phyloP scores from a whole-genome alignment of 345 rosid species.

The Euphorbia lathyris region DNA sequence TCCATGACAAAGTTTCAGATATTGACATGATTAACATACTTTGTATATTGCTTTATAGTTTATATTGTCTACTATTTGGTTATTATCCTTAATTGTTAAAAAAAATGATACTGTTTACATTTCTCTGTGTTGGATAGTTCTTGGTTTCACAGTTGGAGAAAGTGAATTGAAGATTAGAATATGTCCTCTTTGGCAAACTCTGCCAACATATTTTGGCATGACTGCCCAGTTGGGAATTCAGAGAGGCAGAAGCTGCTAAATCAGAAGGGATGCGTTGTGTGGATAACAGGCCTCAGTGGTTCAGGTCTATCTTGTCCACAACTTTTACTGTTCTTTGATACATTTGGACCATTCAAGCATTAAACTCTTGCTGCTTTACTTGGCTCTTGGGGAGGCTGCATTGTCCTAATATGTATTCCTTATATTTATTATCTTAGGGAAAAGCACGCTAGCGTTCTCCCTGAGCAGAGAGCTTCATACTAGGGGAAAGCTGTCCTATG shows the following conservation, averaged over 20 bases:
- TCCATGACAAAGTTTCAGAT: neutral
- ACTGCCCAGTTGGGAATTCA: conserved; percentile 65
- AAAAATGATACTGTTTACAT: neutral
- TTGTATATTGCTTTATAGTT: neutral
- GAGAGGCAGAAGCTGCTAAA: conserved; percentile 77
- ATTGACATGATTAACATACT: neutral
- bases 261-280: conserved; percentile 87
- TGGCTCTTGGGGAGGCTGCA: neutral
- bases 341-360: neutral
- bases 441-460: conserved; percentile 88
- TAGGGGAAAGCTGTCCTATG: conserved; percentile 69
- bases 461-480: conserved; percentile 60
- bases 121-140: neutral
- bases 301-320: conserved; percentile 54
- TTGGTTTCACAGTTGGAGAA: conserved; percentile 12
- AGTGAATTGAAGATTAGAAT: conserved; percentile 15
- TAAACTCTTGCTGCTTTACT: neutral
- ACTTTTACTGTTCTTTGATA: neutral
- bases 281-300: conserved; percentile 98
- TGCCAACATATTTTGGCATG: conserved; percentile 90
- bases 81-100: neutral
- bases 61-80: neutral
- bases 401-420: neutral
- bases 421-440: conserved; percentile 39
- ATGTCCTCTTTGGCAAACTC: conserved; percentile 72